phyloP scores from a whole-genome alignment of 306 rosid genomes.

The Dryas octopetala region DNA sequence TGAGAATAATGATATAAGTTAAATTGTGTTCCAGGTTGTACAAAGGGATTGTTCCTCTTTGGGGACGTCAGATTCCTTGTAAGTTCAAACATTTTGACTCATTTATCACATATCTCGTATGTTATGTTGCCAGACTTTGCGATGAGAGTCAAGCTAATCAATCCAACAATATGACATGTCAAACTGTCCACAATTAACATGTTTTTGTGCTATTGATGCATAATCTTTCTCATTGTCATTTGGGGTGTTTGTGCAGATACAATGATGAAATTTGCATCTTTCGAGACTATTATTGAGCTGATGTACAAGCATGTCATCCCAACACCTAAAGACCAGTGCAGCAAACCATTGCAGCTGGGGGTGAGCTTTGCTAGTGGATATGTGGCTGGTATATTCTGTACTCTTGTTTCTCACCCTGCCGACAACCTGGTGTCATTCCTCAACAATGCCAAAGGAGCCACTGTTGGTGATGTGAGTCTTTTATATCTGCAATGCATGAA shows the following conservation, averaged over 20 bases:
- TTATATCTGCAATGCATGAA: not conserved
- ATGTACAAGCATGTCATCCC: slow-evolving; percentile 62
- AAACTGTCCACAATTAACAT: no score
- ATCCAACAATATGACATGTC: no score
- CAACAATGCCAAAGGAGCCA: slow-evolving; percentile 78
- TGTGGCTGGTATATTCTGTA: slow-evolving; percentile 64
- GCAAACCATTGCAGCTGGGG: slow-evolving; percentile 62
- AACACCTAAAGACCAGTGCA: slow-evolving; percentile 62
- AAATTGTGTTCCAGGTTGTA: slow-evolving; percentile 53
- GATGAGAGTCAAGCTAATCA: no score
- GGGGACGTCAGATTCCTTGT: slow-evolving; percentile 97
- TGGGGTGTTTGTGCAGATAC: slow-evolving; percentile 43
- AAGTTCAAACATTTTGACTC: slow-evolving; percentile 28
- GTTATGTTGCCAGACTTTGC: no score
- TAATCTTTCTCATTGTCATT: slow-evolving; percentile 1
- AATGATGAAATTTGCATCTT: slow-evolving; percentile 82
- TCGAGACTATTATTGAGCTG: slow-evolving; percentile 66
- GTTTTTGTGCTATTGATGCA: not conserved
- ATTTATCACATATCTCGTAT: no score
- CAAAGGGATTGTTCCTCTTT: slow-evolving; percentile 82
- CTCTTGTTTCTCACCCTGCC: slow-evolving; percentile 78
- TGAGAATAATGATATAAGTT: no score
- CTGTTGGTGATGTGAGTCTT: slow-evolving; percentile 66
- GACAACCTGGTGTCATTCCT: slow-evolving; percentile 82
- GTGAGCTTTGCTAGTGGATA: slow-evolving; percentile 77